Evolutionary conservation across 2,329 filamentous ascomycete species (phyloP).

Genomic region (Monosporascus ibericus): DNA sequence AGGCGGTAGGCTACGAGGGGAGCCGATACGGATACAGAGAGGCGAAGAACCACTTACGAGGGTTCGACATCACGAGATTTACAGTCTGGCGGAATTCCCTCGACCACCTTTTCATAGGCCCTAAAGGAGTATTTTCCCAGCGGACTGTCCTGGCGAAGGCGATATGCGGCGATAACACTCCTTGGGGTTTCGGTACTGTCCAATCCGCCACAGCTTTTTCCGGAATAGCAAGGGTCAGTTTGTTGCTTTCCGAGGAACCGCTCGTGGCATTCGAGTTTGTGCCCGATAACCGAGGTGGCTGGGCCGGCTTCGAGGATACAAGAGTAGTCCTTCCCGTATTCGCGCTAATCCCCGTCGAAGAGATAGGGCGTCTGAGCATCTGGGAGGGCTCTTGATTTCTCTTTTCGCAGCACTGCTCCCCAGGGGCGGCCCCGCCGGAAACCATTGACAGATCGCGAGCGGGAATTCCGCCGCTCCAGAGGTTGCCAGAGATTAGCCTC

Average conservation of each 20-base stretch:
- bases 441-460: conserved; percentile 18
- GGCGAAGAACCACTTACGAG: conserved; percentile 5
- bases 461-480: conserved; percentile 22
- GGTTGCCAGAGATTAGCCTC: conserved; percentile 36
- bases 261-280: conserved; percentile 23
- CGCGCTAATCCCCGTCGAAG: not conserved
- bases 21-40: not conserved
- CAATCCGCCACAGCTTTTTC: conserved; percentile 31
- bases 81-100: conserved; percentile 35
- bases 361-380: not conserved
- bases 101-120: conserved; percentile 37
- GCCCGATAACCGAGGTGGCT: not conserved
- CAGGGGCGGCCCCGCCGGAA: conserved; percentile 10
- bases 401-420: conserved; percentile 5
- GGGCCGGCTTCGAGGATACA: not conserved
- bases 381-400: not conserved
- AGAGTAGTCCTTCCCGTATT: not conserved
- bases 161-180: conserved; percentile 24
- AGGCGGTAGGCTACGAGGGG: not conserved
- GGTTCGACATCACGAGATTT: conserved; percentile 32
- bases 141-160: conserved; percentile 28
- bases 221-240: conserved; percentile 22
- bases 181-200: conserved; percentile 24
- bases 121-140: conserved; percentile 38
- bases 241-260: conserved; percentile 20